Base-by-base conservation (phyloP, 768 basidiomycete species). In the Neoboletus brunneissimus region DNA sequence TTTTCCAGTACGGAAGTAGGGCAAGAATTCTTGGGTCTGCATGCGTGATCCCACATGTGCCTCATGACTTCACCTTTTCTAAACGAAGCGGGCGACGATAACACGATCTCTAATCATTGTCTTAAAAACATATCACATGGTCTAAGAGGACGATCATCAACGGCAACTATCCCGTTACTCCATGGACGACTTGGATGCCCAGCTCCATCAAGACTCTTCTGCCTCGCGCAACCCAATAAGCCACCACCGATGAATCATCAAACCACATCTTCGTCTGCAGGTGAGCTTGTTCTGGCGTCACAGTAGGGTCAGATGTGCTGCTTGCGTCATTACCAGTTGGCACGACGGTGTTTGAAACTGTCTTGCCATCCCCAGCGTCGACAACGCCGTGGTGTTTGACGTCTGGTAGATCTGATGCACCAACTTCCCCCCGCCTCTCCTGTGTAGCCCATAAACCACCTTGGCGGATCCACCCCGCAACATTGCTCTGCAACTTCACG, bases 401-500 rank as follows among this genome's bases (percentile, higher is more conserved):
- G 25, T 29, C 38, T 11, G 16, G n/a, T n/a, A n/a, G n/a, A n/a
- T n/a, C n/a, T n/a, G n/a, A 20, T 16, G 23, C 20, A 27, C 45
- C 52, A 34, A 12, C 56, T 10, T 22, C 59, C 18, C n/a, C 50
- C 16, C 8, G 11, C 32, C 42, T 55, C 40, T 56, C 65, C 25
- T 38, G 37, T 9, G 41, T 38, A 20, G 46, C 56, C 71, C 57
- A 66, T 13, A 87, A 69, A 0, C 85, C 85, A 2, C 86, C 86
- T 29, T 65, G 62, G 18, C 79, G 76, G 53, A 89, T 76, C 89
- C 89, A 90, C 20, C 77, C 81, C 0, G 87, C 83, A 23, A 90
- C 80, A 60, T 86, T 89, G 53, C 72, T 76, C 70, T 89, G 81
- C 47, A 62, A 51, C 67, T 83, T 86, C 15, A 85, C 59, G 15